A percentile compares a stretch with the other conserved stretches of the same genome.
Conservation (phyloP, 306 rosid genomes). For the Fragaria ananassa region DNA sequence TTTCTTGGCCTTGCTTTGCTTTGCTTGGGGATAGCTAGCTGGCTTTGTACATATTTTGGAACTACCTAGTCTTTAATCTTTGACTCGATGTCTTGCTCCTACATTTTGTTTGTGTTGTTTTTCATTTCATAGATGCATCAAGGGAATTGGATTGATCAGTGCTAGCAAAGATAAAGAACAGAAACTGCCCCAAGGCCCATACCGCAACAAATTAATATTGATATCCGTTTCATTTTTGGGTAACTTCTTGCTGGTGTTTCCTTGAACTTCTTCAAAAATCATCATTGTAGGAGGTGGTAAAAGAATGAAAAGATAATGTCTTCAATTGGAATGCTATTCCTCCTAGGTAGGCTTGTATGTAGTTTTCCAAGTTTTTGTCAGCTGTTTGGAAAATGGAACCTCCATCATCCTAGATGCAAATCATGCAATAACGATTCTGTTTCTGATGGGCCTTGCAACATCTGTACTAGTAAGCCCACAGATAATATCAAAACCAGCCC, state of each 20-base stretch:
- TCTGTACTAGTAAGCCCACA: not conserved
- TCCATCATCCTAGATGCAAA: too few species aligned
- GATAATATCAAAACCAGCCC: too few species aligned
- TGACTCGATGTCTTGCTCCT: not conserved
- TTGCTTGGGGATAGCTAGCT: not conserved
- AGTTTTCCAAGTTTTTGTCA: too few species aligned
- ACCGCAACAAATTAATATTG: too few species aligned
- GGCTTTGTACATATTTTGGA: conserved; percentile 27
- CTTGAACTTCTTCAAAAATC: too few species aligned
- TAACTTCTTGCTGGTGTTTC: too few species aligned
- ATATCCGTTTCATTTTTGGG: too few species aligned
- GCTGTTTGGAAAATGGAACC: too few species aligned
- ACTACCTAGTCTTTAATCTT: not conserved
- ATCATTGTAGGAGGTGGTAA: not conserved
- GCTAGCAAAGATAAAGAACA: not conserved
- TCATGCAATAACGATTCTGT: not conserved
- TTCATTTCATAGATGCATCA: not conserved
- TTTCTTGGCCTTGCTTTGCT: not conserved
- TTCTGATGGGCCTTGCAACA: not conserved
- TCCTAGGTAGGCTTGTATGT: too few species aligned
- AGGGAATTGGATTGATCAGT: not conserved
- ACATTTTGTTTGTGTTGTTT: not conserved
- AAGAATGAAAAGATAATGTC: not conserved
- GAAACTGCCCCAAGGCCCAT: too few species aligned
- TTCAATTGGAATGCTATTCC: not conserved